Evolutionary conservation across 2,329 filamentous ascomycete genomes (phyloP).

Genomic region (Paraphaeosphaeria minitans): DNA sequence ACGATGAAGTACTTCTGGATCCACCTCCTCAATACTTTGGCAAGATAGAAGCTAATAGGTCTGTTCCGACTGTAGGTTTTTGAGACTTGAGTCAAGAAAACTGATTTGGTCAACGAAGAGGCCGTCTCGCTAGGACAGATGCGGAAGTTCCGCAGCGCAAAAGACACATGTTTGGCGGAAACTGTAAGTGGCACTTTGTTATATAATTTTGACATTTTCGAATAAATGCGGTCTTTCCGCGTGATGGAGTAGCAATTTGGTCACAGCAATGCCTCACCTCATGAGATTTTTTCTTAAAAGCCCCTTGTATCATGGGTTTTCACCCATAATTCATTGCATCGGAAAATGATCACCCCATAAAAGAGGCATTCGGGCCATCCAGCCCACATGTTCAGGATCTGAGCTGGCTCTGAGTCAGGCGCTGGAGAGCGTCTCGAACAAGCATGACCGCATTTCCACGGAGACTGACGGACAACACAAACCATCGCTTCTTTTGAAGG

Average conservation of each 20-base stretch:
- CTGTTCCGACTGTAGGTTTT: too few species aligned
- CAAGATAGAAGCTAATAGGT: too few species aligned
- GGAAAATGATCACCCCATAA: background rate
- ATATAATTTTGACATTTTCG: too few species aligned
- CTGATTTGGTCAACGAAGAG: too few species aligned
- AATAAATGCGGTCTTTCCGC: background rate
- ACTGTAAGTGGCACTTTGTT: too few species aligned
- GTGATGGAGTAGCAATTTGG: background rate
- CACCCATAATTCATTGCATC: background rate
- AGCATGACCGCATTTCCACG: background rate
- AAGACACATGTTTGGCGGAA: too few species aligned
- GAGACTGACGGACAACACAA: background rate
- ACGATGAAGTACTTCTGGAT: too few species aligned
- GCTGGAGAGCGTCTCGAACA: background rate
- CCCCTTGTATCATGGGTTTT: background rate
- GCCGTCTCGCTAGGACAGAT: too few species aligned
- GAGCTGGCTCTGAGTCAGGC: background rate
- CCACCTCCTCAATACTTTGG: too few species aligned
- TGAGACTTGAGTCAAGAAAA: too few species aligned
- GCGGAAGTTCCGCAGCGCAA: too few species aligned
- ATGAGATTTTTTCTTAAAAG: background rate
- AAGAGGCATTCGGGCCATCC: background rate
- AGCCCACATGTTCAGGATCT: too few species aligned
- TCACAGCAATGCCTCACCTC: background rate
- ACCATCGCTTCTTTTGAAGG: background rate